Evolutionary conservation across 768 basidiomycete species (phyloP).

Genomic region (Tylopilus intermedius): DNA sequence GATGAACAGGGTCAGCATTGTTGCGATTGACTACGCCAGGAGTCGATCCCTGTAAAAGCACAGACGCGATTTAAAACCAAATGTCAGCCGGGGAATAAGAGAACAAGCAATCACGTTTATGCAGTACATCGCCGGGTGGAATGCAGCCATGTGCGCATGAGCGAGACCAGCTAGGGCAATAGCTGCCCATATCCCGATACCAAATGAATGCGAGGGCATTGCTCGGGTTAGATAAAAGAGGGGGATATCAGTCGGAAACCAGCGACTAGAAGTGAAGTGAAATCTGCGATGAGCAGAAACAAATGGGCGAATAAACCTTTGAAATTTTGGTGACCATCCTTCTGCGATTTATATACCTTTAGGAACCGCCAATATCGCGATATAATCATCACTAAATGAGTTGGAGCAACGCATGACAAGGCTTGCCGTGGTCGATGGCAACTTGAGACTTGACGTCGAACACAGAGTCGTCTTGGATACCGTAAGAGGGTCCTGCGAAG

Average conservation of each 20-base stretch:
- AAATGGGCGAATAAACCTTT: background rate
- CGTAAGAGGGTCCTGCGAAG: background rate
- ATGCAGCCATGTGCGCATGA: constrained; percentile 2
- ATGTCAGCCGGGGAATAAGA: background rate
- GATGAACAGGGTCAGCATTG: background rate
- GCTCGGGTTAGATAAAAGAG: background rate
- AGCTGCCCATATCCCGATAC: constrained; percentile 1
- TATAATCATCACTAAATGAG: background rate
- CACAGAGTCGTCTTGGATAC: background rate
- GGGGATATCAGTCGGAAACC: background rate
- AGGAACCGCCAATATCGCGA: background rate
- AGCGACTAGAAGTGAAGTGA: background rate
- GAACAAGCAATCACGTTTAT: constrained; percentile 2
- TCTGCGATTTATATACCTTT: background rate
- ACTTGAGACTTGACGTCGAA: background rate
- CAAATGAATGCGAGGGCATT: constrained; percentile 2
- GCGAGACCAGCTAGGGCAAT: constrained; percentile 11
- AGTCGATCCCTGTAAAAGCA: constrained; percentile 2
- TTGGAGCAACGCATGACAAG: background rate
- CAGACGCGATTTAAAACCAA: background rate
- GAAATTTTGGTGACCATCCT: background rate
- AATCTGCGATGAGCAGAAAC: background rate
- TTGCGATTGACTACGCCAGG: background rate
- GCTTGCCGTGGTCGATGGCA: background rate
- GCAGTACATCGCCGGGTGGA: background rate